Conservation (phyloP, 768 basidiomycete species). For the Nevesoporus exiguus region DNA sequence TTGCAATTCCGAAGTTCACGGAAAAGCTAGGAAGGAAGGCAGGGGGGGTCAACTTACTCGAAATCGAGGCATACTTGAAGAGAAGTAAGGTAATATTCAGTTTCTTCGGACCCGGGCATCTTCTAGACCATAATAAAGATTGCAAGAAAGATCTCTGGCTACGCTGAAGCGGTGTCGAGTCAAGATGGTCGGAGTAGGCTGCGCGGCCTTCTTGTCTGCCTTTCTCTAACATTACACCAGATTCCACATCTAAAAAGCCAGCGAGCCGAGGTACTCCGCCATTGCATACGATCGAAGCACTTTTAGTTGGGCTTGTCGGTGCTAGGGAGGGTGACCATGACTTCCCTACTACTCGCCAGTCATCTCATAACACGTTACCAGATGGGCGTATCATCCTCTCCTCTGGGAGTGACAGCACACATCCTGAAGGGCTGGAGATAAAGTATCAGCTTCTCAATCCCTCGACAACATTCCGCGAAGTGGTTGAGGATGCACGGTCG, state of each 20-base stretch:
- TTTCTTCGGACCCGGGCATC: not conserved
- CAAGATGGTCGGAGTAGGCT: conserved; percentile 34
- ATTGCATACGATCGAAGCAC: conserved; percentile 75
- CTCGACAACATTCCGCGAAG: conserved; percentile 77
- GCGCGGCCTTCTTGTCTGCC: not conserved
- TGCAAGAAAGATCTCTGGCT: conserved; percentile 81
- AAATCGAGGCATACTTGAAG: conserved; percentile 77
- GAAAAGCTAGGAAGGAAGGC: conserved; percentile 62
- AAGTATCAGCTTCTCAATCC: conserved; percentile 95
- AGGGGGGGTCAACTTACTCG: conserved; percentile 77
- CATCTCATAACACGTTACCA: conserved; percentile 27
- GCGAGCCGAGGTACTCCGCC: conserved; percentile 57
- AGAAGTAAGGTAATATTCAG: conserved; percentile 75
- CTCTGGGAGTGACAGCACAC: conserved; percentile 34
- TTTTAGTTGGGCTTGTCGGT: conserved; percentile 73
- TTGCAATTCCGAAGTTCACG: conserved; percentile 66
- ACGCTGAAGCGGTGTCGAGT: conserved; percentile 60
- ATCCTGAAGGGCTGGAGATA: conserved; percentile 53
- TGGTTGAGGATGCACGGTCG: conserved; percentile 74
- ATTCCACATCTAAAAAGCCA: conserved; percentile 1
- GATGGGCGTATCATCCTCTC: conserved; percentile 77
- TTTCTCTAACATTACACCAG: conserved; percentile 7
- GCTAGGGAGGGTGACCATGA: conserved; percentile 59
- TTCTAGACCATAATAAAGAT: conserved; percentile 37
- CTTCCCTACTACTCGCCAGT: not conserved